Percentiles rank a stretch among this genome's conserved stretches.
Evolutionary conservation across 805 yeast genomes (phyloP).

Genomic region (Wickerhamomyces rabaulensis): DNA sequence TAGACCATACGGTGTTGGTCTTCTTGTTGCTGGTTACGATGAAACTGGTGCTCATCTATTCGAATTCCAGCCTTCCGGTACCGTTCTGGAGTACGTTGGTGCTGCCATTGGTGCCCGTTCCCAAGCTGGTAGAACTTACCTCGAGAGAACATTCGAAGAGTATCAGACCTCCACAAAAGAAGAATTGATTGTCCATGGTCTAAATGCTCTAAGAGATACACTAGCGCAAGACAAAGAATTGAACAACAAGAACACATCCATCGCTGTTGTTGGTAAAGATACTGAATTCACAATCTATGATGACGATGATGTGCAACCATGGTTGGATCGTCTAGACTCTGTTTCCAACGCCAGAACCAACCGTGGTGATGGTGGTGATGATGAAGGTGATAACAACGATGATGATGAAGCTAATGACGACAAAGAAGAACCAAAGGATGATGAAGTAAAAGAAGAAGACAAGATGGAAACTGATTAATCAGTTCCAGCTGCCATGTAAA

Average conservation of each 20-base stretch:
- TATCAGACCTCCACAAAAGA: conserved; percentile 60
- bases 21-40: conserved; percentile 84
- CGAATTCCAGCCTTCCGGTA: conserved; percentile 96
- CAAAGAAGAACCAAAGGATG: conserved; percentile 10
- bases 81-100: conserved; percentile 84
- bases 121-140: conserved; percentile 94
- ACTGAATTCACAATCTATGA: conserved; percentile 73
- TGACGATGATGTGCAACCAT: conserved; percentile 75
- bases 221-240: conserved; percentile 91
- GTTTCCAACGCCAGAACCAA: conserved; percentile 52
- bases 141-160: conserved; percentile 77
- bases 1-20: conserved; percentile 97
- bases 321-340: conserved; percentile 73
- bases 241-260: conserved; percentile 76
- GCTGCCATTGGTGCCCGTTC: conserved; percentile 98
- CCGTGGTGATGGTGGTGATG: conserved; percentile 28
- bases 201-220: conserved; percentile 89
- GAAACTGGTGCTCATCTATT: conserved; percentile 90
- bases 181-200: conserved; percentile 77
- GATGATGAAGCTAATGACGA: conserved; percentile 21
- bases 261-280: conserved; percentile 88
- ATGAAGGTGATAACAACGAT: conserved; percentile 13
- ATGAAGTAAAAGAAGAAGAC: conserved; percentile 20
- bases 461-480: conserved; percentile 32
- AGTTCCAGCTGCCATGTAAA: neutral